These are phyloP conservation scores for Favolaschia claudopus DNA, from an alignment of 768 basidiomycete species.

Conservation along the genomic window DNA sequence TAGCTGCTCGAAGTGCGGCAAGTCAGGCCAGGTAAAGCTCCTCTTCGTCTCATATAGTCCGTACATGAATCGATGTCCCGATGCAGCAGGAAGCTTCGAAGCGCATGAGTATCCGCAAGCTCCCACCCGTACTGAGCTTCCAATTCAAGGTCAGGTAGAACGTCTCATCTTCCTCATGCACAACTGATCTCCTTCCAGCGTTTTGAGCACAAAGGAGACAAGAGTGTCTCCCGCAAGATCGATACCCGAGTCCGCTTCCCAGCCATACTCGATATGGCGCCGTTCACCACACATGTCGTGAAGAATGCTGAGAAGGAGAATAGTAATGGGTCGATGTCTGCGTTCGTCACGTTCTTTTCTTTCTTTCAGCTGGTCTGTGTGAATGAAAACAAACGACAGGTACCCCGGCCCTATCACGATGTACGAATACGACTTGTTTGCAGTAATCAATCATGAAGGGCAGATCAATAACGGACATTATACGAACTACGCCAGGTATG, in stretches of 20 bases:
- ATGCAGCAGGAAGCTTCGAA: conserved; percentile 75
- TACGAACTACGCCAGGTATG: conserved; percentile 82
- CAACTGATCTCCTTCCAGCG: conserved; percentile 56
- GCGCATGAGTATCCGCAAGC: conserved; percentile 79
- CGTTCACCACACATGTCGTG: conserved; percentile 74
- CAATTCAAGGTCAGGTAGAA: conserved; percentile 81
- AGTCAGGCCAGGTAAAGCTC: conserved; percentile 66
- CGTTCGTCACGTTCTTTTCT: conserved; percentile 34
- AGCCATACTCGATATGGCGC: conserved; percentile 83
- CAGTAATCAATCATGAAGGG: conserved; percentile 93
- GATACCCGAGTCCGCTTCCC: conserved; percentile 85
- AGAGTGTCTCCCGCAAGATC: conserved; percentile 80
- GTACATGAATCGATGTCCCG: conserved; percentile 1
- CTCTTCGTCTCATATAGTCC: conserved; percentile 32
- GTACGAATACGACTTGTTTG: conserved; percentile 91
- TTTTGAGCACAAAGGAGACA: conserved; percentile 88
- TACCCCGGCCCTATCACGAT: conserved; percentile 65
- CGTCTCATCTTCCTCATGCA: conserved; percentile 4
- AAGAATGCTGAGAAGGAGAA: conserved; percentile 56
- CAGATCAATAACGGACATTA: conserved; percentile 95
- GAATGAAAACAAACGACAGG: conserved; percentile 29
- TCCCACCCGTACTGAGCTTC: conserved; percentile 90
- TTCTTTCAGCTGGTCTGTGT: neutral
- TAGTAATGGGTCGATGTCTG: conserved; percentile 22
- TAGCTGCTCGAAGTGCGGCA: conserved; percentile 82